Base-by-base conservation (phyloP, 2,329 filamentous ascomycete species). In the Parasarocladium wereldwijsianum region DNA sequence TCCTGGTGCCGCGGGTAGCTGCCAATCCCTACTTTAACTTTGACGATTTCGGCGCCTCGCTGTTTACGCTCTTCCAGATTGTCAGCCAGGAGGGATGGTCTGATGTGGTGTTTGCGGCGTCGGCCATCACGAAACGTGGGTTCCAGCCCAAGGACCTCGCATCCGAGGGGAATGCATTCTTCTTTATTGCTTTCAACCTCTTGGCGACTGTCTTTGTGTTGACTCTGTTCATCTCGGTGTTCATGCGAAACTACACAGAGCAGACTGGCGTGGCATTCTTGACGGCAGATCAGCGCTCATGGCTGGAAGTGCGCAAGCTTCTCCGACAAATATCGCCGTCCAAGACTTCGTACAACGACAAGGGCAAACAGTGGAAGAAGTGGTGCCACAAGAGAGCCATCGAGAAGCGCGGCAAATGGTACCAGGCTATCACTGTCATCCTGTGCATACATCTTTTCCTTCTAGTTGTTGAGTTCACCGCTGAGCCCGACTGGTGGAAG, bases 161-260 rank as follows among this genome's bases (percentile, higher is more conserved):
- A 2, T 70, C 79, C 2, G 73, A 86, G 44, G 85, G 79, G 23
- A 96, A 98, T 40, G 86, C 83, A 1, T 52, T 96, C 20, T 98
- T 94, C 62, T 94, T 98, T 49, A 73, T 98, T 33, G 66, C 87
- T 4, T 98, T 96, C 72, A 98, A 98, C 55, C 70, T 98, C 49
- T 66, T 98, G 43, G 85, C 85, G 18, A 90, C 90, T 0, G 87
- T 98, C 39, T 98, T 98, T 55, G 80, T 98, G 37, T 66, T 98
- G 47, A 98, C 90, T 1, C 62, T 98, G 47, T 98, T 98, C 52
- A 92, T 98, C 27, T 96, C 90, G 33, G 90, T 98, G 36, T 98
- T 98, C 52, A 98, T 98, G 90, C 83, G 90, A 36, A 98, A 94
- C 51, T 98, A 98, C 54, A 98, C 90, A 1, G 90, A 98, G 54